Percentiles rank a stretch among this genome's conserved stretches.
These are phyloP conservation scores for Fusarium burgessii DNA, from an alignment of 2,329 filamentous ascomycete genomes.

Conservation along the genomic window DNA sequence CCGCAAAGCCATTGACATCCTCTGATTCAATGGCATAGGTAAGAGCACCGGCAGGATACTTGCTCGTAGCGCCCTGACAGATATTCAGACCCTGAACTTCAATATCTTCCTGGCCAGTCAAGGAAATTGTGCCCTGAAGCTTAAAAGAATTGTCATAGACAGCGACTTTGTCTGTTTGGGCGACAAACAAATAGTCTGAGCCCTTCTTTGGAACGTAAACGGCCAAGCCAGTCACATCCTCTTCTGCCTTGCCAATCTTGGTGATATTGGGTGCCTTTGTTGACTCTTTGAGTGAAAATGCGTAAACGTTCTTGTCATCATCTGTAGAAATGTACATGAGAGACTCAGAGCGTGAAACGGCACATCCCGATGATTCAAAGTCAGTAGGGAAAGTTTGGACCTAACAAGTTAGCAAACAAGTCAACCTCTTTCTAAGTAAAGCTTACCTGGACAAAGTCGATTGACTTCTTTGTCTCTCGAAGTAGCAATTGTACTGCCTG, in stretches of 20 bases:
- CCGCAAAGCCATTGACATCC: conserved; percentile 54
- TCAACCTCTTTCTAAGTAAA: accelerated
- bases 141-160: conserved; percentile 55
- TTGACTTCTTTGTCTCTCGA: conserved; percentile 41
- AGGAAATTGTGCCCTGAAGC: conserved; percentile 51
- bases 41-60: conserved; percentile 55
- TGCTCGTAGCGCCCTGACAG: conserved; percentile 53
- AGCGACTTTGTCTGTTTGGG: conserved; percentile 53
- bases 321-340: conserved; percentile 57
- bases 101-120: conserved; percentile 56
- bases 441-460: conserved; percentile 55
- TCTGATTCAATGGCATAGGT: conserved; percentile 57
- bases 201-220: conserved; percentile 54
- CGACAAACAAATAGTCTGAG: conserved; percentile 58
- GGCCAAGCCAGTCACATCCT: conserved; percentile 57
- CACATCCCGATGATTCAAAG: conserved; percentile 58
- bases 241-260: conserved; percentile 51
- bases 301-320: conserved; percentile 53
- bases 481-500: conserved; percentile 55
- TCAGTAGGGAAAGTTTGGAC: conserved; percentile 58
- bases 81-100: conserved; percentile 57
- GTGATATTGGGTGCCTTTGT: conserved; percentile 52
- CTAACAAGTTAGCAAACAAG: conserved; percentile 35
- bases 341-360: conserved; percentile 52
- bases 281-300: conserved; percentile 55